Evolutionary conservation across 495 filamentous ascomycete species (phyloP), one percentile per base, ranked within the genome.

Genomic region (Polyplosphaeria fusca): DNA sequence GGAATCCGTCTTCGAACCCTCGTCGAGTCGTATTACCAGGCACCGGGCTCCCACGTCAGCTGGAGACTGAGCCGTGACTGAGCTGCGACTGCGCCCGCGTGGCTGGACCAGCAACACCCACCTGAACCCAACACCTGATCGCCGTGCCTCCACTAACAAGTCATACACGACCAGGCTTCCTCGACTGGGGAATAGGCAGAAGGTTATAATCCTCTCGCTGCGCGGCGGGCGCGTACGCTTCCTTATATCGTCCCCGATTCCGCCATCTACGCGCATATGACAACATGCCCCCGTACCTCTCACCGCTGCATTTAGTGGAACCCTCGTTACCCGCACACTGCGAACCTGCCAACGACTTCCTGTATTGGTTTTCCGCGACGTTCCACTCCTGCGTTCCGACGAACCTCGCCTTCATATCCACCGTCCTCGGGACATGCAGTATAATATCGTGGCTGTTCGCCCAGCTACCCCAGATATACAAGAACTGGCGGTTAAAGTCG

Each of bases 381-480:
- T 78, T 88, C 58, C 79, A 84, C 63, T 82, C 79, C 48, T 89
- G 86, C 71, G 68, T 88, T 13, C 86, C 86, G 14, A 85, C 81
- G 22, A 75, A 80, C 50, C 77, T 87, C 35, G 83, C 84, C 47
- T 73, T 88, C 55, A 66, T 85, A 58, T 89, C 86, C 39, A 83
- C 79, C 4, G 52, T 78, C n/a, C 73, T 88, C 35, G 86, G 86
- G 35, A 77, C 77, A 0, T 68, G 82, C 55, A 85, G 82, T 63
- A 87, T 88, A 32, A 61, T 82, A 35, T 82, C 86, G 45, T 89
- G 86, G 86, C 74, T 89, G n/a, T 89, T 87, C 64, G 86, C 86
- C 24, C 86, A 88, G 67, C 70, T 88, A 18, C 86, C 86, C 2
- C 86, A 89, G 61, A 85, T 89, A 39, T 83, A 79, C 70, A 86